Evolutionary conservation across 2,329 filamentous ascomycete species (phyloP), one percentile per base, ranked within the genome.

Genomic region (Pleomassaria siparia): DNA sequence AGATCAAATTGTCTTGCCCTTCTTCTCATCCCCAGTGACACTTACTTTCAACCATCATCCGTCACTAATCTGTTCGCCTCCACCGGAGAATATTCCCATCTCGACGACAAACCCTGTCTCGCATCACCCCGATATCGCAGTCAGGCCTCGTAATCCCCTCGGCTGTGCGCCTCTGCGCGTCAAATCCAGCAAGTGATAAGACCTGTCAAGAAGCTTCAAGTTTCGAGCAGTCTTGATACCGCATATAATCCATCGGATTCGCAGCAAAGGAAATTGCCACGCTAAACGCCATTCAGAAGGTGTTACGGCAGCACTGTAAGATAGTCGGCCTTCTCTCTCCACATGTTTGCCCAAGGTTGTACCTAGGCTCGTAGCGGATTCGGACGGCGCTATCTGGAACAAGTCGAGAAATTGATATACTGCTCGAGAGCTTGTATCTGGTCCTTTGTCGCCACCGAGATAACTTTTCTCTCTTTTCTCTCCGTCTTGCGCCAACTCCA

Each of bases 231-330:
- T n/a, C n/a, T n/a, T n/a, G 44, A 46, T 44, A 55, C 59, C 50
- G 50, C 54, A 49, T 50, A 49, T 55, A 50, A 55, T 58, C 50
- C 48, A 50, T 49, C 47, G 41, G 43, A 43, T 41, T 26, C 40
- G 29, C 13, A 51, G 45, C 48, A 49, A 53, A 51, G 49, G 43
- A 44, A 39, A 40, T 44, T 18, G 40, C 40, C 37, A n/a, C n/a
- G 50, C 62, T 66, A 66, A 51, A 47, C 60, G 45, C 41, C 46
- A 61, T 44, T 41, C 22, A 63, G 64, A 65, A 67, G 64, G 64
- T 66, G 63, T 29, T 53, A 64, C 54, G 42, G 50, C 28, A 40
- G 45, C 42, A 41, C 50, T 54, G 52, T 54, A 35, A n/a, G 28
- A 21, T 32, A 43, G 39, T 25, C 24, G n/a, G n/a, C n/a, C n/a